These are phyloP conservation scores for Gossypium aridum DNA, from an alignment of 441 rosid species.

Conservation along the genomic window DNA sequence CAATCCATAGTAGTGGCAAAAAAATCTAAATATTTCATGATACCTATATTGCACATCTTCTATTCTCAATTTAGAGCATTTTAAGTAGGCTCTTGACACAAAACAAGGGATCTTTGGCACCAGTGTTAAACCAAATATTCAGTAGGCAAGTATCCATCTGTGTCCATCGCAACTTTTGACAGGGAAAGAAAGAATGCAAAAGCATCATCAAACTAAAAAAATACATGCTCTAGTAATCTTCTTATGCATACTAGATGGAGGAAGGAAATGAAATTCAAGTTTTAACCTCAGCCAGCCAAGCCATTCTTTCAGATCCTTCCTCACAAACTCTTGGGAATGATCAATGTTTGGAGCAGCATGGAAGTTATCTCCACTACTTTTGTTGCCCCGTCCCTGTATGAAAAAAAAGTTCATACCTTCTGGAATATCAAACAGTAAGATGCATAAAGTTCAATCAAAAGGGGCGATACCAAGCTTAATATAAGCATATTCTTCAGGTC, in stretches of 20 bases:
- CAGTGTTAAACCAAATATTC: background rate
- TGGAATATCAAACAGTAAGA: background rate
- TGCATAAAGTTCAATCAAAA: background rate
- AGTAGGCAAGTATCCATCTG: background rate
- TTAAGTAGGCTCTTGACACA: background rate
- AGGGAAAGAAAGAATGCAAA: background rate
- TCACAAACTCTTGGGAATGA: conserved; percentile 94
- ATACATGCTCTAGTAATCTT: background rate
- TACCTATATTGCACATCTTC: background rate
- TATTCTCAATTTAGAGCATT: background rate
- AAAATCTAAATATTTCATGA: background rate
- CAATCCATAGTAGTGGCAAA: background rate
- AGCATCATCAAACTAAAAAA: background rate
- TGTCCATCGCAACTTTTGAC: background rate
- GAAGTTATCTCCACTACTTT: conserved; percentile 94
- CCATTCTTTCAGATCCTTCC: conserved; percentile 94
- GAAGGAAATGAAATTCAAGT: conserved; percentile 14
- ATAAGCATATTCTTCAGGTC: conserved; percentile 6
- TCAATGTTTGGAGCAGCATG: conserved; percentile 99
- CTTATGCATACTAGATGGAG: background rate
- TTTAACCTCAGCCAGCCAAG: conserved; percentile 81
- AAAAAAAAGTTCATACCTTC: conserved; percentile 14
- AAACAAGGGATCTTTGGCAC: background rate
- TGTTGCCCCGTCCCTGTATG: conserved; percentile 89
- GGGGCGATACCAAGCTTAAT: background rate